Evolutionary conservation across 768 basidiomycete species (phyloP).

Genomic region (Phanerochaete carnosa): DNA sequence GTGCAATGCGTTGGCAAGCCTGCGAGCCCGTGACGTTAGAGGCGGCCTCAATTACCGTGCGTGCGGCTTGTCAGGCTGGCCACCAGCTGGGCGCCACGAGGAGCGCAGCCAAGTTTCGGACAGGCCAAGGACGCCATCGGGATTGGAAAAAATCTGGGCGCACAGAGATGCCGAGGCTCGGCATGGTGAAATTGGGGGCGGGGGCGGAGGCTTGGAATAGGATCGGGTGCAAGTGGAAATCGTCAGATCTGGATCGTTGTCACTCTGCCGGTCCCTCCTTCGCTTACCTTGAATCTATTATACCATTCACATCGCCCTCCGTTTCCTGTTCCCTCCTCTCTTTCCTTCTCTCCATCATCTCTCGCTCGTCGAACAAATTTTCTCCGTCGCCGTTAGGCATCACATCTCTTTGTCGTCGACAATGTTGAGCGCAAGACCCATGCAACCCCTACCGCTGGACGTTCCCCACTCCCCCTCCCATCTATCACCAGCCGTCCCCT

Average conservation of each 20-base stretch:
- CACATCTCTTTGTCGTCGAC: conserved; percentile 1
- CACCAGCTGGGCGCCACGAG: background rate
- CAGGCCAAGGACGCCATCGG: background rate
- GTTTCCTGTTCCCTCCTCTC: conserved; percentile 3
- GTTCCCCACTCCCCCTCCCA: conserved; percentile 10
- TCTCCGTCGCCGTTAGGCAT: conserved; percentile 9
- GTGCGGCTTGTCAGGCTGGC: background rate
- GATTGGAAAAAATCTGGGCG: background rate
- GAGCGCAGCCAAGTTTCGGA: background rate
- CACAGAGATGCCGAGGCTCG: conserved; percentile 1
- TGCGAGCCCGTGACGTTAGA: background rate
- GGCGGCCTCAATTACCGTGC: background rate
- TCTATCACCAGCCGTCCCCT: conserved; percentile 17
- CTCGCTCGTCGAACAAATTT: conserved; percentile 9
- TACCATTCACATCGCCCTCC: conserved; percentile 9
- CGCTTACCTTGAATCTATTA: conserved; percentile 6
- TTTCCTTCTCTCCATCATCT: conserved; percentile 7
- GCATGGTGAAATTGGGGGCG: conserved; percentile 8
- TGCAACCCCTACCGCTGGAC: conserved; percentile 26
- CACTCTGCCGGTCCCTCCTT: conserved; percentile 7
- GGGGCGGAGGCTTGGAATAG: conserved; percentile 7
- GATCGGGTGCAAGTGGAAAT: conserved; percentile 9
- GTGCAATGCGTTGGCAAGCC: background rate
- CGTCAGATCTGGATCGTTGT: conserved; percentile 3
- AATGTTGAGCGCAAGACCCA: conserved; percentile 39